Percentiles rank a stretch among this genome's conserved stretches.
Conservation (phyloP, 2,329 filamentous ascomycete species). For the Blastomyces parvus region DNA sequence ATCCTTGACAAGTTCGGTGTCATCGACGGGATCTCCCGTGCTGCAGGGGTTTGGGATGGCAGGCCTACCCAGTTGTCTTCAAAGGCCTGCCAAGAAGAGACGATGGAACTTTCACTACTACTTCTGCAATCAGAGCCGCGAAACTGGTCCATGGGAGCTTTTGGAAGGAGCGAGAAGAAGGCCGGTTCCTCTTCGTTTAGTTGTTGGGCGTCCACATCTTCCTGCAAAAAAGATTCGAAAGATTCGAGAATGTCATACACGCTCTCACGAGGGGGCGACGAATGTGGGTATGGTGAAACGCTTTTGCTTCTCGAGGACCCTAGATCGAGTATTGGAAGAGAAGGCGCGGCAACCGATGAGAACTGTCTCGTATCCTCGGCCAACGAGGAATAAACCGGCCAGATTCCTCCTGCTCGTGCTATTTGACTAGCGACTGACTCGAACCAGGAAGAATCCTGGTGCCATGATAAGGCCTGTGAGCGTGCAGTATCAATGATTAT, state of each 20-base stretch:
- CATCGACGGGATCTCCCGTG: not conserved
- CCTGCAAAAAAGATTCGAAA: not conserved
- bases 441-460: slow-evolving; percentile 2
- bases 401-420: slow-evolving; percentile 7
- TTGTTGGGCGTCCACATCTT: not conserved
- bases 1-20: not conserved
- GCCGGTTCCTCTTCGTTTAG: not conserved
- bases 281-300: not conserved
- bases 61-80: not conserved
- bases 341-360: not conserved
- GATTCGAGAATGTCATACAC: not conserved
- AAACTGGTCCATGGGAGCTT: not conserved
- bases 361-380: slow-evolving; percentile 1
- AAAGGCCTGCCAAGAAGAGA: not conserved
- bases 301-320: not conserved
- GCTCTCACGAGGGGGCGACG: not conserved
- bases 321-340: not conserved
- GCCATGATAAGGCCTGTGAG: not conserved
- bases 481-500: slow-evolving; percentile 24
- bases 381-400: slow-evolving; percentile 10
- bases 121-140: not conserved
- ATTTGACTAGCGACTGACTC: slow-evolving; percentile 7
- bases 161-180: not conserved
- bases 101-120: not conserved
- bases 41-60: not conserved